Conservation (phyloP, 2,329 filamentous ascomycete species). For the Talaromyces verruculosus region DNA sequence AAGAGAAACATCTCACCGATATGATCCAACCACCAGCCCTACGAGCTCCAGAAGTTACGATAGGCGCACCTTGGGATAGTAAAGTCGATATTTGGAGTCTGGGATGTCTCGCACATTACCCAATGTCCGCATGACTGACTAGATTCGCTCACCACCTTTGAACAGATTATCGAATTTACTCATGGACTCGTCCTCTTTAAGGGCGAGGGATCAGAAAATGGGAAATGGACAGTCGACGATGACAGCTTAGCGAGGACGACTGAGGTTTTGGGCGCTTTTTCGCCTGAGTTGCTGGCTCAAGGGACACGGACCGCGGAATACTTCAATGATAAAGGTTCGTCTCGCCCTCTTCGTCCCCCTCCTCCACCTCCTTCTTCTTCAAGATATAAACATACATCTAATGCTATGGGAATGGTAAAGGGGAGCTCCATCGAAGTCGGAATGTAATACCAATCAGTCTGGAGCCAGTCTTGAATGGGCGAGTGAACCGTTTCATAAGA, state of each 20-base stretch:
- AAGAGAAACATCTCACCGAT: neutral
- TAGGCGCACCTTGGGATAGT: constrained; percentile 29
- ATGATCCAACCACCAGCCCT: neutral
- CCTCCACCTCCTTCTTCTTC: neutral
- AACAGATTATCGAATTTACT: constrained; percentile 27
- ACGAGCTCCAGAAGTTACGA: constrained; percentile 16
- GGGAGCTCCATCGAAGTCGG: no score
- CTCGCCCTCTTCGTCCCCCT: no score
- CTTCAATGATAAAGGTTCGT: neutral
- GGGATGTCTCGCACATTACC: constrained; percentile 28
- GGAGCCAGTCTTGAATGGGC: no score
- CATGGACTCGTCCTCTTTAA: constrained; percentile 31
- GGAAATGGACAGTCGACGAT: constrained; percentile 28
- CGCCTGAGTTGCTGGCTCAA: neutral
- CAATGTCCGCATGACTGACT: no score
- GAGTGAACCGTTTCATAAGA: neutral
- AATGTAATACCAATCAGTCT: no score
- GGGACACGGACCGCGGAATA: neutral
- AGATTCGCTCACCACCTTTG: neutral
- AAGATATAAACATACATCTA: neutral
- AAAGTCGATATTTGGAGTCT: constrained; percentile 35
- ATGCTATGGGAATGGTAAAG: no score
- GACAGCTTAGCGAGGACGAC: neutral
- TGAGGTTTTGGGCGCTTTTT: neutral
- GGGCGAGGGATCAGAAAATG: constrained; percentile 25